phyloP scores from a whole-genome alignment of 2,329 filamentous ascomycete species.

The Hypoxylon sp. region DNA sequence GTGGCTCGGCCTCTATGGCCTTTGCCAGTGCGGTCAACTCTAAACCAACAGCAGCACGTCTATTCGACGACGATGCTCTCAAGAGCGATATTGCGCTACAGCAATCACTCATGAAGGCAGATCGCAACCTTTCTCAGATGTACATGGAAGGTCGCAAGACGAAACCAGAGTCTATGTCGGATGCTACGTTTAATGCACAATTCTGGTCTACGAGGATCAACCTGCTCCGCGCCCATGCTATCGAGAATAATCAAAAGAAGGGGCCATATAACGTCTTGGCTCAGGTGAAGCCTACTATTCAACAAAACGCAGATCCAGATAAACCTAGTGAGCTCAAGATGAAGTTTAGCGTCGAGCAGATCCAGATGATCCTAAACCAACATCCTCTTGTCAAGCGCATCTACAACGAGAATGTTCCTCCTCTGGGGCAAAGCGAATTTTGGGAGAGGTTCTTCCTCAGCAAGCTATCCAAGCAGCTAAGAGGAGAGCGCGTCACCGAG shows the following conservation, averaged over 20 bases:
- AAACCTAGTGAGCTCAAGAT: slow-evolving; percentile 77
- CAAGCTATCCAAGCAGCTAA: slow-evolving; percentile 88
- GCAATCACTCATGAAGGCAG: slow-evolving; percentile 87
- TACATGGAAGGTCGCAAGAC: slow-evolving; percentile 88
- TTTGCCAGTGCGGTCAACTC: slow-evolving; percentile 79
- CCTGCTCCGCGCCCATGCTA: slow-evolving; percentile 89
- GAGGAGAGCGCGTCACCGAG: slow-evolving; percentile 88
- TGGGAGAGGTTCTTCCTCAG: slow-evolving; percentile 97
- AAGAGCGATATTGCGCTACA: slow-evolving; percentile 86
- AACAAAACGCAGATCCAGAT: slow-evolving; percentile 57
- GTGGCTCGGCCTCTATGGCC: slow-evolving; percentile 79
- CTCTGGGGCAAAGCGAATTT: slow-evolving; percentile 83
- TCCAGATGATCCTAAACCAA: slow-evolving; percentile 92
- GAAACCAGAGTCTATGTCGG: slow-evolving; percentile 87
- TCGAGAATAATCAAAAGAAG: slow-evolving; percentile 87
- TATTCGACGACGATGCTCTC: slow-evolving; percentile 86
- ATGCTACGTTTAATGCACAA: slow-evolving; percentile 86
- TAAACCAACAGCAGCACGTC: slow-evolving; percentile 70
- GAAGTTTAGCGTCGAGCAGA: slow-evolving; percentile 91
- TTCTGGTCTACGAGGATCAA: slow-evolving; percentile 95
- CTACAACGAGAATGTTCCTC: slow-evolving; percentile 93
- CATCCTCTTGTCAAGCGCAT: slow-evolving; percentile 91
- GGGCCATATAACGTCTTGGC: slow-evolving; percentile 96
- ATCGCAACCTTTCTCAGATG: slow-evolving; percentile 81
- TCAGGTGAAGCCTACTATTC: slow-evolving; percentile 84